Conservation (phyloP, 75 land plant species). For the Picea glauca region DNA sequence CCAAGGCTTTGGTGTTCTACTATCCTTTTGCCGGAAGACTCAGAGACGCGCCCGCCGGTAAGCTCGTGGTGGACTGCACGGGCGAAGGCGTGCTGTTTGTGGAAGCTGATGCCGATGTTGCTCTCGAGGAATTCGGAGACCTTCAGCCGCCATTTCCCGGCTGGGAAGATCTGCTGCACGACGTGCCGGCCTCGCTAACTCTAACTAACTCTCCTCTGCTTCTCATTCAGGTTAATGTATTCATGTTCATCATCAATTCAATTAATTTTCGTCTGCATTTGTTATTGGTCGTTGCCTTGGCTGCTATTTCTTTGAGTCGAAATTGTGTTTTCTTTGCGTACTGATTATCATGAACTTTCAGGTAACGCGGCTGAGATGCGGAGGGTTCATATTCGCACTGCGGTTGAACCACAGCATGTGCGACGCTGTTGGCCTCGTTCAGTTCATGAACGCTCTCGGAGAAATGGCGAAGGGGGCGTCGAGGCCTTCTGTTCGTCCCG, state of each 20-base stretch:
- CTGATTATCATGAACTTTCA: constrained; percentile 4
- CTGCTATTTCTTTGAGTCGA: neutral
- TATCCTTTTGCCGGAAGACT: constrained; percentile 8
- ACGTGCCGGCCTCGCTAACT: neutral
- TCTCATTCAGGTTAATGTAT: neutral
- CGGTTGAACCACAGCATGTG: constrained; percentile 42
- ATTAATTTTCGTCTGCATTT: neutral
- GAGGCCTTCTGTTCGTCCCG: constrained; percentile 34
- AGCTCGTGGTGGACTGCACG: neutral
- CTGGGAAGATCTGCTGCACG: neutral
- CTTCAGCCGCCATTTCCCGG: neutral
- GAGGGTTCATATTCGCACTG: constrained; percentile 42
- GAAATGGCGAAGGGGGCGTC: constrained; percentile 36
- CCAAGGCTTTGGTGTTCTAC: neutral
- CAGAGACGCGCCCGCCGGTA: neutral
- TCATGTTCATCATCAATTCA: too few relatives aligned
- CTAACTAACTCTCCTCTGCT: neutral
- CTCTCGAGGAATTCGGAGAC: constrained; percentile 14
- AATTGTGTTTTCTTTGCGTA: neutral
- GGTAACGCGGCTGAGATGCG: constrained; percentile 50
- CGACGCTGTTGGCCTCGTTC: constrained; percentile 41
- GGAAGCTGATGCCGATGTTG: constrained; percentile 24
- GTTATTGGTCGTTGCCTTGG: neutral
- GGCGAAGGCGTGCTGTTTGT: neutral
- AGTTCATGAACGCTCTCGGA: constrained; percentile 44